Evolutionary conservation across 2,329 filamentous ascomycete genomes (phyloP).

Genomic region (Thielaviopsis musarum): DNA sequence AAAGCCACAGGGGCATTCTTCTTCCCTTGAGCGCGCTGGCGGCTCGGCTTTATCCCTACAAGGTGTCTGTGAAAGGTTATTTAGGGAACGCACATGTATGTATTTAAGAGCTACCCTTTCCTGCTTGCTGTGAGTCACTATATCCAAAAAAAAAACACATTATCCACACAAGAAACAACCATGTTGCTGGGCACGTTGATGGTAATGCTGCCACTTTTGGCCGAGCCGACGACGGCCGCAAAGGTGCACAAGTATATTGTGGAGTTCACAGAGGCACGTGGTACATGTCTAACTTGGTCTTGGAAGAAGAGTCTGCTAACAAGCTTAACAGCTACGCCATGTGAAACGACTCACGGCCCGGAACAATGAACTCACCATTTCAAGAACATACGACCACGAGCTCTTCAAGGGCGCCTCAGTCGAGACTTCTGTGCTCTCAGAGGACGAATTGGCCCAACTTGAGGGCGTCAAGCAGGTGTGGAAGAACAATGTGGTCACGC

Average conservation of each 20-base stretch:
- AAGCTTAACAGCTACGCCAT: background rate
- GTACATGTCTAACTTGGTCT: background rate
- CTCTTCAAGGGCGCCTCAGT: constrained; percentile 39
- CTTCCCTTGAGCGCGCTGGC: background rate
- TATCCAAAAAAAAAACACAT: background rate
- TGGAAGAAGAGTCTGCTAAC: background rate
- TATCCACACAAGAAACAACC: background rate
- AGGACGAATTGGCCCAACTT: constrained; percentile 24
- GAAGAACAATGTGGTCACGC: constrained; percentile 28
- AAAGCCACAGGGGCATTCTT: no score
- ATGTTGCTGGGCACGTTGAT: background rate
- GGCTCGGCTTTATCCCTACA: background rate
- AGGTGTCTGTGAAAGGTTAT: background rate
- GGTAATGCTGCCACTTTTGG: background rate
- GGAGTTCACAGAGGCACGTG: constrained; percentile 2
- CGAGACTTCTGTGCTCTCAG: constrained; percentile 28
- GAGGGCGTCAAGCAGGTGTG: constrained; percentile 24
- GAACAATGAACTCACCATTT: background rate
- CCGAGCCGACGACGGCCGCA: background rate
- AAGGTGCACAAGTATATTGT: constrained; percentile 8
- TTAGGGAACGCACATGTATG: background rate
- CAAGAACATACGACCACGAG: constrained; percentile 19
- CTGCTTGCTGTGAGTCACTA: background rate
- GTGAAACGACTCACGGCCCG: background rate
- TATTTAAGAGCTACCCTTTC: background rate